Evolutionary conservation across 176 grass and related monocot genomes (phyloP), one percentile per base, ranked within the genome.

Genomic region (Pharus latifolius): DNA sequence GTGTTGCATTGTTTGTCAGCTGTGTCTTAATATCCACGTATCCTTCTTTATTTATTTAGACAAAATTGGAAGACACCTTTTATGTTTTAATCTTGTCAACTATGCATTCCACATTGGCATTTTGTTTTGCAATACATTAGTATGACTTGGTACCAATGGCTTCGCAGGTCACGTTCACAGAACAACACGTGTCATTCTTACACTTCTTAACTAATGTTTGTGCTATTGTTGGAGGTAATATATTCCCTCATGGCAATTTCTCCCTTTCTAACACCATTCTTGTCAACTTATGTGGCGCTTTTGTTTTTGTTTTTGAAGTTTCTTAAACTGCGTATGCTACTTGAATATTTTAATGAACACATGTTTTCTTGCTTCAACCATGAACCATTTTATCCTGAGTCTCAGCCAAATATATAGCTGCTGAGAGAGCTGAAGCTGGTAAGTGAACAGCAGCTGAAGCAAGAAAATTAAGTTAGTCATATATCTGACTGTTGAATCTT

Each of bases 161-260:
- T 76, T 61, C 81, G 74, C 84, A 99, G 95, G 95, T 94, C 52
- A 99, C 88, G 49, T 91, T 92, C 51, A 83, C 58, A 3, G 90
- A 99, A 72, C 82, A 60, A 56, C 83, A 94, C n/a, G 14, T 33
- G 49, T 88, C 90, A 23, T 99, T 99, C 65, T 88, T 99, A 33
- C 95, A 94, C 70, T 91, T 99, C 73, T 77, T 99, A 72, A 99
- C 95, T 64, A 99, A 99, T 91, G 90, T 99, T 56, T 99, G 95
- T 5, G 95, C 95, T 46, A 99, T 99, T 62, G 90, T 99, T 82
- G 95, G 95, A 94, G 95, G 95, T 99, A 99, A 71, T 45, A 60
- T 72, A n/a, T 83, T 63, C 61, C 37, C 47, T 20, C 34, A 3
- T 49, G 10, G 32, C 37, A 56, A 25, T 88, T 61, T 66, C 58